phyloP scores from a whole-genome alignment of 768 basidiomycete genomes.

The Cantharellus anzutake region DNA sequence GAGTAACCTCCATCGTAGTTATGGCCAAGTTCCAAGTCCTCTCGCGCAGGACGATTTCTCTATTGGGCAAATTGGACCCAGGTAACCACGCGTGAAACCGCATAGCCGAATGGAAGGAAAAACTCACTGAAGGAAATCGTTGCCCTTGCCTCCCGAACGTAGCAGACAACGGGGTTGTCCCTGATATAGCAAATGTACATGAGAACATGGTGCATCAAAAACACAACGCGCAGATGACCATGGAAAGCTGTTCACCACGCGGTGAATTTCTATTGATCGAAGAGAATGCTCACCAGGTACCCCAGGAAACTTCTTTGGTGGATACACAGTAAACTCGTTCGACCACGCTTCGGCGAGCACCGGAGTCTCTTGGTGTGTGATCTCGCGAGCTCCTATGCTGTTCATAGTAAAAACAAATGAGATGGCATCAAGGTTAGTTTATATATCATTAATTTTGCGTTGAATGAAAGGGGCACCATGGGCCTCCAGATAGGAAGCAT shows the following conservation, averaged over 20 bases:
- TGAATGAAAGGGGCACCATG: no score
- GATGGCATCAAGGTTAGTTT: not conserved
- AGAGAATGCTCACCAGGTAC: conserved; percentile 44
- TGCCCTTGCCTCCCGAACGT: conserved; percentile 82
- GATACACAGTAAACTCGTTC: conserved; percentile 69
- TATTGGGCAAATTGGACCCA: no score
- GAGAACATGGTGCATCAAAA: not conserved
- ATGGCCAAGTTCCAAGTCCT: no score
- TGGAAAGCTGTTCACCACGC: not conserved
- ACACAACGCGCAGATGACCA: not conserved
- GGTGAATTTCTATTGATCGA: not conserved
- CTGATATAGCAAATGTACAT: not conserved
- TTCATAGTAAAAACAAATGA: not conserved
- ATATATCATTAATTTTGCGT: not conserved
- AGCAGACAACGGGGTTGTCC: conserved; percentile 71
- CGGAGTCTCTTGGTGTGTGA: conserved; percentile 26
- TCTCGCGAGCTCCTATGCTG: conserved; percentile 11
- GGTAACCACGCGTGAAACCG: no score
- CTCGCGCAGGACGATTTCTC: no score
- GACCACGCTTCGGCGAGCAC: conserved; percentile 74
- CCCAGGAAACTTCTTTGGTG: conserved; percentile 88
- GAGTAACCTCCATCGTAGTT: no score
- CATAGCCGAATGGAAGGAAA: not conserved
- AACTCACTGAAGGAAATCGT: conserved; percentile 62
- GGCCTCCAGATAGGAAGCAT: no score